Conservation (phyloP, 805 yeast genomes). For the Myxozyma neotropica region DNA sequence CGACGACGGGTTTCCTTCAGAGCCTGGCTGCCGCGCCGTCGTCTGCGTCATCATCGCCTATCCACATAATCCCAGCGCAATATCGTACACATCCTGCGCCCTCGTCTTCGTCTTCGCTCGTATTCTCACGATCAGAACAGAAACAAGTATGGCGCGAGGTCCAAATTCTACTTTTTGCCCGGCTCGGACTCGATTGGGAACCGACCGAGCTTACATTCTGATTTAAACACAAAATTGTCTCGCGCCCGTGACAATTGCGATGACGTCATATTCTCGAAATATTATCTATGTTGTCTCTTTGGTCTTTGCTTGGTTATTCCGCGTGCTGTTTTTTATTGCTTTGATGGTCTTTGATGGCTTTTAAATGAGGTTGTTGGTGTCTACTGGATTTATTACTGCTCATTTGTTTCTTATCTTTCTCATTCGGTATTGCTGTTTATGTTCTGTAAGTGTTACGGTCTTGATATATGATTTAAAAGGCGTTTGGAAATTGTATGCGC, state of each 20-base stretch:
- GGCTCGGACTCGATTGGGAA: slow-evolving; percentile 63
- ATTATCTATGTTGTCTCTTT: no score
- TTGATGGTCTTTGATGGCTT: not conserved
- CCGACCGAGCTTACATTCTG: slow-evolving; percentile 38
- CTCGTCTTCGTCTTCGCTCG: not conserved
- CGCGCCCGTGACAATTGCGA: no score
- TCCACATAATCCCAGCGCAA: not conserved
- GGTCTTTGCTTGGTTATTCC: no score
- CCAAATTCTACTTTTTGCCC: slow-evolving; percentile 59
- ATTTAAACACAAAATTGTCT: no score
- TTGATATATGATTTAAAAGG: no score
- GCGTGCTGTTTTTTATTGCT: no score
- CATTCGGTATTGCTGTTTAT: no score
- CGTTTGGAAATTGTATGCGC: no score
- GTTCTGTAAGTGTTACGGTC: no score
- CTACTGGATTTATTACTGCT: no score
- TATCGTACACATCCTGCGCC: not conserved
- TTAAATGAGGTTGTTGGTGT: not conserved
- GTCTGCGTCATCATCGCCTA: not conserved
- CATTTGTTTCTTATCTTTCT: no score
- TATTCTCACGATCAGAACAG: slow-evolving; percentile 56
- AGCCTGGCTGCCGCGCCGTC: not conserved
- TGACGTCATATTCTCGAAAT: no score
- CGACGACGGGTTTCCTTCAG: slow-evolving; percentile 12
- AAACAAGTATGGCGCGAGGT: slow-evolving; percentile 64